Evolutionary conservation across 1,139 yeast species (phyloP).

Genomic region (Candida neerlandica): DNA sequence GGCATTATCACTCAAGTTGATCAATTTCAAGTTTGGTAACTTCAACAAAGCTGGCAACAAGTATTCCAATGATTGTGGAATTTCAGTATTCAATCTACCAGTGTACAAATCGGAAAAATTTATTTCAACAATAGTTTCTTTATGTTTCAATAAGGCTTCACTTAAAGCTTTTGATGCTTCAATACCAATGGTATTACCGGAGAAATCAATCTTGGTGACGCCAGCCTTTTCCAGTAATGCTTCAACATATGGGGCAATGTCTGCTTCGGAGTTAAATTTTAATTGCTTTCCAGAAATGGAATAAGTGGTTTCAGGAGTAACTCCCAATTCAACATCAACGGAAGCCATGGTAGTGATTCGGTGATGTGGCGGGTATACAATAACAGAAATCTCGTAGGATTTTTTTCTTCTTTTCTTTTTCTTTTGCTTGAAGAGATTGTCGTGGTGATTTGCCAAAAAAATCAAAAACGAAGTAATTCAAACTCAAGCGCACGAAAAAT

Average conservation of each 20-base stretch:
- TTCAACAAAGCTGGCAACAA: conserved; percentile 73
- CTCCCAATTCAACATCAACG: conserved; percentile 30
- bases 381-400: not conserved
- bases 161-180: conserved; percentile 81
- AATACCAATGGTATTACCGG: conserved; percentile 93
- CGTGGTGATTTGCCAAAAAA: conserved; percentile 8
- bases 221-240: conserved; percentile 45
- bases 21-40: conserved; percentile 67
- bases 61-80: conserved; percentile 76
- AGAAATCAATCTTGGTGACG: conserved; percentile 69
- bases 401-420: conserved; percentile 1
- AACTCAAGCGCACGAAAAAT: conserved; percentile 9
- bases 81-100: conserved; percentile 91
- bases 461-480: conserved; percentile 6
- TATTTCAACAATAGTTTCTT: conserved; percentile 59
- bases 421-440: not conserved
- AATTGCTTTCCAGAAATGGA: conserved; percentile 78
- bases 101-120: conserved; percentile 92
- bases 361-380: not conserved
- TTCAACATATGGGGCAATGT: conserved; percentile 65
- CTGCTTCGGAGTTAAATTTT: conserved; percentile 73
- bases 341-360: conserved; percentile 23
- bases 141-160: conserved; percentile 53
- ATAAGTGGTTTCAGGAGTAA: conserved; percentile 35
- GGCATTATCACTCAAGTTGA: conserved; percentile 92